Base-by-base conservation (phyloP, 305 asterid genomes). In the Fraxinus ornus region DNA sequence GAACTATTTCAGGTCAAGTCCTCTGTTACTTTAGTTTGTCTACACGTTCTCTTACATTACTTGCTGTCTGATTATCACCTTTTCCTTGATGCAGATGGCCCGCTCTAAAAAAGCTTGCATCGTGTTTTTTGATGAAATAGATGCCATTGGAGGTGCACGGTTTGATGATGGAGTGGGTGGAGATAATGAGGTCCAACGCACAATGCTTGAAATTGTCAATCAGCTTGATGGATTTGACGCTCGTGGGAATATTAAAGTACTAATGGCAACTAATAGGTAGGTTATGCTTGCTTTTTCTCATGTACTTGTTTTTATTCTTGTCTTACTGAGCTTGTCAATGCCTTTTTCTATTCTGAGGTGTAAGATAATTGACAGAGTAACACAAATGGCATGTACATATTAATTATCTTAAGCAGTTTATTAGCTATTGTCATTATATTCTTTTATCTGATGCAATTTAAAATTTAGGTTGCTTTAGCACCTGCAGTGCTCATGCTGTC, bases 191-290 rank as follows among this genome's bases (percentile, higher is more conserved):
- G 99, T 94, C 83, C 99, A 96, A 83, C 93, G 99, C 5, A 96
- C 99, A 41, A 96, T 96, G 99, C 97, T 96, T 83, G 99, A 96
- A 86, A 94, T 96, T 83, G 98, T 96, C 79, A 96, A 96, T 86
- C 99, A 96, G 90, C 98, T 96, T 30, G 99, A 96, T 87, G 99
- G 99, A 17, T 96, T 96, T 85, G 99, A 94, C 87, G 98, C 99
- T 26, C 39, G 75, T 39, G 13, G 52, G 28, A 77, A 91, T 80
- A 91, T 89, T 49, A 88, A 90, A 86, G 93, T 90, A 64, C 87
- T 90, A 6, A 90, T 90, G 93, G 93, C 93, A 79, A 90, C 93
- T 77, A 90, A 90, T 70, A 89, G 93, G 93, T 90, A 89, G 92
- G 93, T 89, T 78, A 7, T n/a, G 85, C 85, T 3, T 1, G 19